Conservation (phyloP, 257 asterid genomes). For the Striga asiatica region DNA sequence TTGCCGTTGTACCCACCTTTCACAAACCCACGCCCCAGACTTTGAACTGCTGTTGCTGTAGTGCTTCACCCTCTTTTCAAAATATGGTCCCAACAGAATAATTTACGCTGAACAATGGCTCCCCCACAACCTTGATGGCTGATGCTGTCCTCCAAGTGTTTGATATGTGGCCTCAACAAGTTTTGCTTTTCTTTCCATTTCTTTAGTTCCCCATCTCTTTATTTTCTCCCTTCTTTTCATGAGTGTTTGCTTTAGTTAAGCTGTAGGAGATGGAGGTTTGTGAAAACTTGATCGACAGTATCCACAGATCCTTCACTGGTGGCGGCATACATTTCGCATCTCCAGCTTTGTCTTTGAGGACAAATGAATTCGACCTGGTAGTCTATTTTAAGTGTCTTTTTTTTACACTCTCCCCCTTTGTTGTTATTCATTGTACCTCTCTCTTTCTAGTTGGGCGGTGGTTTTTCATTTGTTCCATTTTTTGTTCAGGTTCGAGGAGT, state of each 20-base stretch:
- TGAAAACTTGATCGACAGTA: constrained; percentile 37
- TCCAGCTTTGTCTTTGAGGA: constrained; percentile 44
- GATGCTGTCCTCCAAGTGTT: too few relatives aligned
- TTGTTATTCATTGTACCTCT: not conserved
- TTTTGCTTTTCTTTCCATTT: too few relatives aligned
- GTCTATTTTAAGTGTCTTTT: not conserved
- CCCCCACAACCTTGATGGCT: too few relatives aligned
- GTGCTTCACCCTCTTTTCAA: too few relatives aligned
- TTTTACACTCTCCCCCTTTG: not conserved
- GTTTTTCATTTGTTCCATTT: not conserved
- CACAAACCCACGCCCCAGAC: too few relatives aligned
- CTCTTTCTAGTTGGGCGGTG: not conserved
- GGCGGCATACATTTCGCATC: constrained; percentile 66
- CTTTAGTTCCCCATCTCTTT: too few relatives aligned
- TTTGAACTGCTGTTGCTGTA: too few relatives aligned
- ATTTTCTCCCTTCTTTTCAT: not conserved
- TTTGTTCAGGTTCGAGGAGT: constrained; percentile 62
- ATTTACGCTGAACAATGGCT: too few relatives aligned
- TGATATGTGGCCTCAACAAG: too few relatives aligned
- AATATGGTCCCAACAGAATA: too few relatives aligned
- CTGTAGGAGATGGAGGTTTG: constrained; percentile 46
- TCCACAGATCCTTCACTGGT: constrained; percentile 41
- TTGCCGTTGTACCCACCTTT: too few relatives aligned
- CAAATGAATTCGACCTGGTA: constrained; percentile 81
- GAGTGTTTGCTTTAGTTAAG: constrained; percentile 5